A percentile compares a stretch with the other conserved stretches of the same genome.
Conservation (phyloP, 768 basidiomycete genomes). For the Ramaria sp. region DNA sequence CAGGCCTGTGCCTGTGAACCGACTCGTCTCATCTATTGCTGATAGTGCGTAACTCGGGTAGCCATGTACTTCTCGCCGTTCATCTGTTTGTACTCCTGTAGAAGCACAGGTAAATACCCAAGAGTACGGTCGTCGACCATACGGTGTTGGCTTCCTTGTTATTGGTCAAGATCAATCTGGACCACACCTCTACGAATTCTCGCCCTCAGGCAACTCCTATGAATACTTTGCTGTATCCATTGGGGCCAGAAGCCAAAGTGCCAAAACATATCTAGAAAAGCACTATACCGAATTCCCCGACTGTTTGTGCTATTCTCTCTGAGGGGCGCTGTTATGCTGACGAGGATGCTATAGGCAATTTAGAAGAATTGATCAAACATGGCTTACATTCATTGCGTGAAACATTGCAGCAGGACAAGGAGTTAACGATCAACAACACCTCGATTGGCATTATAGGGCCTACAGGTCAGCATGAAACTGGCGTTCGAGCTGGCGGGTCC, state of each 20-base stretch:
- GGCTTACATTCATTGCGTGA: conserved; percentile 92
- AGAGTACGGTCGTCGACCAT: conserved; percentile 93
- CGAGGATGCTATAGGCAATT: conserved; percentile 39
- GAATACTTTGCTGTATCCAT: conserved; percentile 99
- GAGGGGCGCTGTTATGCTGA: background rate
- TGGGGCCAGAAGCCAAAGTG: conserved; percentile 94
- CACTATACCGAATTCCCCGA: conserved; percentile 81
- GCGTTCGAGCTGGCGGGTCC: conserved; percentile 38
- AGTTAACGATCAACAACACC: conserved; percentile 86
- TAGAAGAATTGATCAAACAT: conserved; percentile 85
- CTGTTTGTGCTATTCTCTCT: conserved; percentile 41
- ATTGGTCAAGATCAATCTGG: conserved; percentile 95
- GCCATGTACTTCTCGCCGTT: background rate
- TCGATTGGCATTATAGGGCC: conserved; percentile 89
- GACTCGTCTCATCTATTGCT: conserved; percentile 87
- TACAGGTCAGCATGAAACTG: conserved; percentile 44
- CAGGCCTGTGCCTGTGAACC: conserved; percentile 86
- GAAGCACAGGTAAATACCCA: conserved; percentile 99
- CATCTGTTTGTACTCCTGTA: conserved; percentile 20
- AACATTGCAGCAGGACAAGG: conserved; percentile 98
- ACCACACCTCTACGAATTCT: conserved; percentile 97
- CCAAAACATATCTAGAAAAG: conserved; percentile 96
- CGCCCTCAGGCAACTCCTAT: conserved; percentile 92
- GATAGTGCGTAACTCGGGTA: conserved; percentile 57
- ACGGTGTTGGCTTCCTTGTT: conserved; percentile 97